Base-by-base conservation (phyloP, 2,329 filamentous ascomycete genomes). In the Drechslera avenae region DNA sequence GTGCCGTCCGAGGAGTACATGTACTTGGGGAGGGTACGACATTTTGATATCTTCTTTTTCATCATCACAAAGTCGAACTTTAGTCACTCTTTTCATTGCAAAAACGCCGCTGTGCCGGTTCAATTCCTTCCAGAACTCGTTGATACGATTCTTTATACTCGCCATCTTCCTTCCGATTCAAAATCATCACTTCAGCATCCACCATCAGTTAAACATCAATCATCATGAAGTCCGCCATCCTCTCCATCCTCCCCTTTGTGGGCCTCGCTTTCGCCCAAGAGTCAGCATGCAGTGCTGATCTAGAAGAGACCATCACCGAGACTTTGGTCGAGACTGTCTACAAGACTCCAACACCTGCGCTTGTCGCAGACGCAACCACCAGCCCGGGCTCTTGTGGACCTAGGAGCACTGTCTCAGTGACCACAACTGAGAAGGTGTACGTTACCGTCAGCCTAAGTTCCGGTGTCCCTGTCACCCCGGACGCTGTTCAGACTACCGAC, bases 81-180 rank as follows among this genome's bases (percentile, higher is more conserved):
- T 40, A 50, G 41, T 57, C 57, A 56, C 39, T 62, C 59, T 28
- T 61, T 60, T 59, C 52, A 56, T 28, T 28, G 26, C 26, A 28
- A 28, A 61, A 63, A 7, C 63, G 67, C 67, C 60, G 52, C 56
- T 57, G 63, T 54, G 63, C 62, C 67, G 62, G 64, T 64, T 62
- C 53, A 58, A 57, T 60, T 67, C 60, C 41, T 60, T 50, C 35
- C 14, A 30, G 34, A 32, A 54, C 9, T 50, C 48, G 43, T 56
- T 54, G 42, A 55, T 45, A 47, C 49, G 42, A 49, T 46, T 28
- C 21, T 36, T 30, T 8, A 42, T 50, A 40, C 37, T 52, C 23
- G 23, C 36, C 41, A 33, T 33, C 33, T 32, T 34, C 8, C 23
- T 31, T 26, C 36, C 30, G 31, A n/a, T n/a, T 28, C 8, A 28